Percentiles rank a stretch among this genome's conserved stretches.
These are phyloP conservation scores for Lactarius trivialis DNA, from an alignment of 768 basidiomycete genomes.

Conservation along the genomic window DNA sequence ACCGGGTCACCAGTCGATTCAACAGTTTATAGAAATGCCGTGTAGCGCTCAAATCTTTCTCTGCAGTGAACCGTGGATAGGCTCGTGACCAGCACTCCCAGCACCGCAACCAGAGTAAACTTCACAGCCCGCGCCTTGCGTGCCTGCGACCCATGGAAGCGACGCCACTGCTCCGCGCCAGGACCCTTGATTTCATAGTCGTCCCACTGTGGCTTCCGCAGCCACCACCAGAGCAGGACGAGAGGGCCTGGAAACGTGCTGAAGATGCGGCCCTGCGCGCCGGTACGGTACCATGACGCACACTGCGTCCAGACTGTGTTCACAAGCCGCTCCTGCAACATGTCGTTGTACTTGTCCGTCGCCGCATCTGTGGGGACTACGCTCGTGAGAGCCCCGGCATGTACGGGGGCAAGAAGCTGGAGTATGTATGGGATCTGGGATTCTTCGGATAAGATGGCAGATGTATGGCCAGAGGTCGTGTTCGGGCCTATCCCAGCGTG, in stretches of 20 bases:
- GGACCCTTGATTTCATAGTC: conserved; percentile 8
- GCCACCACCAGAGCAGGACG: conserved; percentile 16
- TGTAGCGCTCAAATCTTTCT: too few species aligned
- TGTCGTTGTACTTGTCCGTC: conserved; percentile 16
- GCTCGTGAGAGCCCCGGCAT: conserved; percentile 6
- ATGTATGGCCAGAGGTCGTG: conserved; percentile 48
- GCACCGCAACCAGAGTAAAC: background rate
- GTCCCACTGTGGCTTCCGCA: conserved; percentile 11
- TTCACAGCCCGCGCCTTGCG: background rate
- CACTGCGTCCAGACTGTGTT: conserved; percentile 15
- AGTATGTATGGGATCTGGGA: conserved; percentile 7
- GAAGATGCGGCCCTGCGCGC: conserved; percentile 5
- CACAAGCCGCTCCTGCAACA: conserved; percentile 7
- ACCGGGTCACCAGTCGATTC: too few species aligned
- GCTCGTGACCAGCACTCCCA: background rate
- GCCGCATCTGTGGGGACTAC: conserved; percentile 12
- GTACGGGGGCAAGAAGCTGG: conserved; percentile 10
- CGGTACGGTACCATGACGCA: conserved; percentile 18
- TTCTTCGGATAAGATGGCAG: conserved; percentile 44
- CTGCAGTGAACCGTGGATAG: too few species aligned
- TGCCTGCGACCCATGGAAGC: background rate
- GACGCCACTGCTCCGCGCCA: too few species aligned
- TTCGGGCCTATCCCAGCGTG: conserved; percentile 35
- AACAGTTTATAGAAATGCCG: too few species aligned
- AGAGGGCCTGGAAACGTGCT: conserved; percentile 17